These are phyloP conservation scores for Penicillium crustosum DNA, from an alignment of 2,329 filamentous ascomycete species.

Conservation along the genomic window DNA sequence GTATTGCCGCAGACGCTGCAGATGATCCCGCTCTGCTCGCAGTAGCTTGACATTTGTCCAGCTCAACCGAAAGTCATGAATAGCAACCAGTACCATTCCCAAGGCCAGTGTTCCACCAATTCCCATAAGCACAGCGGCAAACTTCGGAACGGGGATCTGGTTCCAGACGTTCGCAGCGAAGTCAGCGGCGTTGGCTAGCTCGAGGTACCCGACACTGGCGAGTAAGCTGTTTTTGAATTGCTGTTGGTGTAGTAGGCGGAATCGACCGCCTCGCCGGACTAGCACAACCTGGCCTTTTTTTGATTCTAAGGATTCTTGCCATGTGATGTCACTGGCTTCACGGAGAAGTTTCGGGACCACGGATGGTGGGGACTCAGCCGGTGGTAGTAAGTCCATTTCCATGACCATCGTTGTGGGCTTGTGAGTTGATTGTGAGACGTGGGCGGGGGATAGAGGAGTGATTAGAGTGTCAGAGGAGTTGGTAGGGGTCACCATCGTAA, in stretches of 20 bases:
- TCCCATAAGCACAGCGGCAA: conserved; percentile 54
- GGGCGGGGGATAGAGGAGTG: conserved; percentile 4
- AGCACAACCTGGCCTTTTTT: conserved; percentile 17
- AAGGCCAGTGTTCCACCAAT: conserved; percentile 53
- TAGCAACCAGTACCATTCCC: conserved; percentile 47
- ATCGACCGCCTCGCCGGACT: conserved; percentile 14
- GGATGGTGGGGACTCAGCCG: conserved; percentile 3
- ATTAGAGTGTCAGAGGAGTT: conserved; percentile 21
- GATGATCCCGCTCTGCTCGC: conserved; percentile 40
- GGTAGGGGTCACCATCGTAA: conserved; percentile 14
- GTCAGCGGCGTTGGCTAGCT: conserved; percentile 57
- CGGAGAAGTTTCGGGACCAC: conserved; percentile 19
- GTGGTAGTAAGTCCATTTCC: conserved; percentile 6
- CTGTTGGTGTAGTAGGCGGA: conserved; percentile 27
- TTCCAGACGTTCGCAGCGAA: conserved; percentile 62
- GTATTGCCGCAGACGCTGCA: conserved; percentile 26
- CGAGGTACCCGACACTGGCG: conserved; percentile 51
- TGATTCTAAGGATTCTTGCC: conserved; percentile 17
- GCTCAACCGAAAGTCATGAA: conserved; percentile 47
- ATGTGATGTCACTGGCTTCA: conserved; percentile 24
- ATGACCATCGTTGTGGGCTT: background rate
- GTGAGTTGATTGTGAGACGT: background rate
- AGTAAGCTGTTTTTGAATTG: conserved; percentile 40
- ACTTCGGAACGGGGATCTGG: conserved; percentile 49
- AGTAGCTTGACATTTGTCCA: conserved; percentile 51